Evolutionary conservation across 2,329 filamentous ascomycete genomes (phyloP), one percentile per base, ranked within the genome.

Genomic region (Verticillium nonalfalfae): DNA sequence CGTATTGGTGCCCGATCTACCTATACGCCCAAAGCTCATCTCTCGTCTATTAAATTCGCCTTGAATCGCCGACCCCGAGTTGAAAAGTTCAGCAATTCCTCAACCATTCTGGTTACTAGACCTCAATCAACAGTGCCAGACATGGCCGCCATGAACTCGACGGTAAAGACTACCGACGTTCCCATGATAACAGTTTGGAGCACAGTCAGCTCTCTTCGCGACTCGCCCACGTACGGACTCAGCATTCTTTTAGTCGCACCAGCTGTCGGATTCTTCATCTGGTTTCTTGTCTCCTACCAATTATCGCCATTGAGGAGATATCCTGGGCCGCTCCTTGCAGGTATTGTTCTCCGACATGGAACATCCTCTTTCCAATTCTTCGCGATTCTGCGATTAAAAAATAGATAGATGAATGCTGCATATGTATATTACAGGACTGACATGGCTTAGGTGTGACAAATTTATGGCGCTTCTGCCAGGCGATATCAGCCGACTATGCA

Each of bases 231-330:
- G 3, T 40, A 60, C 50, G 62, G 54, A 26, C 1, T 15, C 5
- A 56, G 21, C 21, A 39, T 59, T 31, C 4, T 45, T 1, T 38
- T 62, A 3, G n/a, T 59, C 1, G 33, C 56, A 11, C 56, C 62
- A 1, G 21, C 39, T 7, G 2, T 55, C 21, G 31, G 36, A 13
- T 35, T 18, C 50, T 59, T 59, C 18, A 9, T 60, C 11, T 64
- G 61, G 59, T 58, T 57, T 14, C 18, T 62, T 14, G 36, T 59
- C 11, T 59, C 57, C 5, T 61, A 56, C 52, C 55, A 56, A 7
- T 39, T 39, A 1, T 69, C 66, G 54, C 73, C 68, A 0, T 59
- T 74, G 45, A 70, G 63, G 57, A 72, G 65, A 7, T 75, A 71
- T 59, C 71, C 72, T 1, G 73, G 73, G 68, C 2, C 35, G 13